These are phyloP conservation scores for Alternaria consortialis DNA, from an alignment of 2,329 filamentous ascomycete genomes.

Conservation along the genomic window DNA sequence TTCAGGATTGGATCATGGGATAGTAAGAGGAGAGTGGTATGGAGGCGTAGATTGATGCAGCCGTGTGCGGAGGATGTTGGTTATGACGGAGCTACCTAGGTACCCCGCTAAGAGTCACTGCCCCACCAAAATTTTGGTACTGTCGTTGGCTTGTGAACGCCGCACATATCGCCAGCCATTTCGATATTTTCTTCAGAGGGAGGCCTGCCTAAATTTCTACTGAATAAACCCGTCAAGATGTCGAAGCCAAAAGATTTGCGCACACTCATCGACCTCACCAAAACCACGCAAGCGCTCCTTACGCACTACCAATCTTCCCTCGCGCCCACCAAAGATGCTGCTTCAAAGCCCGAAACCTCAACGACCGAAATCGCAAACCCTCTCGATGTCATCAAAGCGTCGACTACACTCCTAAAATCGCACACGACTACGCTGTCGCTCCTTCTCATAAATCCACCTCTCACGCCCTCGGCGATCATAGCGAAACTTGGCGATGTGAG, in stretches of 20 bases:
- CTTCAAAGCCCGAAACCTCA: conserved; percentile 19
- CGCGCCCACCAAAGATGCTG: conserved; percentile 22
- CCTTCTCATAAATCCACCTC: conserved; percentile 84
- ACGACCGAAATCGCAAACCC: conserved; percentile 51
- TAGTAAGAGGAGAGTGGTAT: background rate
- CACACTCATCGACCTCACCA: conserved; percentile 47
- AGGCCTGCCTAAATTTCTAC: too few relatives aligned
- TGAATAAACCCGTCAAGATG: conserved; percentile 14
- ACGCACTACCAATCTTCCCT: conserved; percentile 49
- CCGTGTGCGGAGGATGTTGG: background rate
- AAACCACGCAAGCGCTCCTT: conserved; percentile 49
- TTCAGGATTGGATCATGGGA: background rate
- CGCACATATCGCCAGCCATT: background rate
- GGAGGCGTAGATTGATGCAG: background rate
- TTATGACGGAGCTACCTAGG: background rate
- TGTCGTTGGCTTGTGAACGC: background rate
- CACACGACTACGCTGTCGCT: conserved; percentile 89
- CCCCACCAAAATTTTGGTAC: conserved; percentile 19
- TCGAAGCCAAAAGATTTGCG: conserved; percentile 37
- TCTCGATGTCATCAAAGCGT: conserved; percentile 75
- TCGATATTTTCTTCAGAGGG: background rate
- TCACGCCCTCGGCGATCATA: conserved; percentile 78
- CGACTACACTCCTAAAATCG: conserved; percentile 76
- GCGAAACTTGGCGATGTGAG: conserved; percentile 77
- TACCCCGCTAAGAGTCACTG: conserved; percentile 14